Base-by-base conservation (phyloP, 306 rosid species). In the Acacia melanoxylon region DNA sequence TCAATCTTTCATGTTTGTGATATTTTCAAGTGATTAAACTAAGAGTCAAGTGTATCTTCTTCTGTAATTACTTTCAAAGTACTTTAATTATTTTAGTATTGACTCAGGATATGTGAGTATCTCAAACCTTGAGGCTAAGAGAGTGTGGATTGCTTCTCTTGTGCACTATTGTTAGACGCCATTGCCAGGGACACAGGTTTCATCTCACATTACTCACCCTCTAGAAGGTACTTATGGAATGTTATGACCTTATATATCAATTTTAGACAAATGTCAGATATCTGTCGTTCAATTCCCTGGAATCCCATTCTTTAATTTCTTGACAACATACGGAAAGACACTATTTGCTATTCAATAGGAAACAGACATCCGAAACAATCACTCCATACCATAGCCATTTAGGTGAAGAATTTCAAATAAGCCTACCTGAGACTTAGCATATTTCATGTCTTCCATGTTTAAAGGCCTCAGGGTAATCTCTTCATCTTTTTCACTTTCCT, bases 391-490 rank as follows among this genome's bases (percentile, higher is more conserved):
- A n/a, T 29, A 78, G 9, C 70, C 75, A 78, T 56, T 65, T 20
- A 67, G 12, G 75, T 61, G 72, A 80, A 72, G 7, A 24, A 14
- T 40, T 72, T 59, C 42, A 68, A 44, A 76, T 35, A 2, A 8
- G 35, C 44, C 75, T 74, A 94, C 98, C 91, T 92, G 97, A 83
- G 82, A 83, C 89, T 90, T 94, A 20, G 98, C 97, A 69, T 89
- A 89, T 82, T 80, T 90, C 97, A 94, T 83, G 85, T 94, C 97
- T 83, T 94, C 97, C 98, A 90, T 92, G 87, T 75, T 90, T 78
- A 92, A 83, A 65, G 91, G 69, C 79, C 97, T 90, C 70, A 94
- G 85, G 62, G 63, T 80, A 76, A 92, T 87, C 48, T 22, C 87
- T 37, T 13, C 80, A 25, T 90, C 97, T 69, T 90, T 89, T 82